phyloP scores from a whole-genome alignment of 164 flowering plant genomes.

The Macadamia tetraphylla region DNA sequence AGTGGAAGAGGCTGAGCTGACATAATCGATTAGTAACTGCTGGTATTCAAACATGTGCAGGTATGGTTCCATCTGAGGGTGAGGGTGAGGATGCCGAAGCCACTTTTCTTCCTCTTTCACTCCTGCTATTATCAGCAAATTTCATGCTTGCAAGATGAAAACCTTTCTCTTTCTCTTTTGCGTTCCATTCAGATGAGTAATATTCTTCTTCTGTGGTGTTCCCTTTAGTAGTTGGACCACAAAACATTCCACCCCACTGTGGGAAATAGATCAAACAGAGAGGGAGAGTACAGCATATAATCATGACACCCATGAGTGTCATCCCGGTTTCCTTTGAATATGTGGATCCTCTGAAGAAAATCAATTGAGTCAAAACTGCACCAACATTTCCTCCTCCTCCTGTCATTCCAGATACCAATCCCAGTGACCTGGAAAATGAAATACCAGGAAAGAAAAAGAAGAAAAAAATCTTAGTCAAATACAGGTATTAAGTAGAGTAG shows the following conservation, averaged over 20 bases:
- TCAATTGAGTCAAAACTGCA: slow-evolving; percentile 73
- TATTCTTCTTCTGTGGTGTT: slow-evolving; percentile 65
- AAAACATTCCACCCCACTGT: slow-evolving; percentile 91
- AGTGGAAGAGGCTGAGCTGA: no score
- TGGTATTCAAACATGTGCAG: slow-evolving; percentile 15
- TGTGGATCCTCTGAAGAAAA: slow-evolving; percentile 75
- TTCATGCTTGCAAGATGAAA: slow-evolving; percentile 55
- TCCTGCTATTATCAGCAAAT: slow-evolving; percentile 68
- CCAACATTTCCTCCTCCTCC: slow-evolving; percentile 94
- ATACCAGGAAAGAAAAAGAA: not conserved
- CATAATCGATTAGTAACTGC: no score
- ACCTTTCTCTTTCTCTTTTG: slow-evolving; percentile 50
- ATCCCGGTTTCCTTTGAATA: slow-evolving; percentile 72
- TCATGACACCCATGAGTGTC: slow-evolving; percentile 84
- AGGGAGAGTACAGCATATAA: slow-evolving; percentile 61
- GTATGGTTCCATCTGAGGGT: slow-evolving; percentile 20
- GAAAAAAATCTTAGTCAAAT: no score
- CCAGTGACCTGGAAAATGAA: slow-evolving; percentile 56
- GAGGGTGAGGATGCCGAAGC: slow-evolving; percentile 25
- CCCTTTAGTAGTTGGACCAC: slow-evolving; percentile 47
- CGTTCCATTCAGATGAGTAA: slow-evolving; percentile 67
- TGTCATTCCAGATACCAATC: slow-evolving; percentile 84
- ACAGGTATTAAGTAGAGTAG: no score
- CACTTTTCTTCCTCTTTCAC: slow-evolving; percentile 54
- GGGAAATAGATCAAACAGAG: slow-evolving; percentile 69